A percentile compares a stretch with the other conserved stretches of the same genome.
phyloP scores from a whole-genome alignment of 805 yeast species.

The Metschnikowia lunata region DNA sequence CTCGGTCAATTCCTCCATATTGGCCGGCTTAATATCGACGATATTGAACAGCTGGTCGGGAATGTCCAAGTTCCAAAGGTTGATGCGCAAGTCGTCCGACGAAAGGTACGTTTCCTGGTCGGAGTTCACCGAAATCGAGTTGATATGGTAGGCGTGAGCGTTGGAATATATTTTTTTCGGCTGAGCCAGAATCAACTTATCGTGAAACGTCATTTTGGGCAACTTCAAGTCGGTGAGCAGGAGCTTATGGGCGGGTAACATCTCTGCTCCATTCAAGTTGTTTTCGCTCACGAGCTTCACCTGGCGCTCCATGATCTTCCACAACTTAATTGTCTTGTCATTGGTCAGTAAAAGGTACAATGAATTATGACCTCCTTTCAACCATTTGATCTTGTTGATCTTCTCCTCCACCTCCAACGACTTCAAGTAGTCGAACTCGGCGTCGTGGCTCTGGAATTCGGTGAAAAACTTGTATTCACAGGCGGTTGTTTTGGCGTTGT shows the following conservation, averaged over 20 bases:
- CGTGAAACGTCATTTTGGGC: constrained; percentile 90
- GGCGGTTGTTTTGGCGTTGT: constrained; percentile 52
- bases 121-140: constrained; percentile 88
- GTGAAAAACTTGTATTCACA: constrained; percentile 95
- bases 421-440: constrained; percentile 95
- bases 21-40: constrained; percentile 95
- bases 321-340: constrained; percentile 96
- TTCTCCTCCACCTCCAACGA: constrained; percentile 96
- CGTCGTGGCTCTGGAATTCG: constrained; percentile 97
- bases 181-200: constrained; percentile 89
- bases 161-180: constrained; percentile 89
- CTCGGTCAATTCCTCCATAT: constrained; percentile 98
- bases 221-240: constrained; percentile 52
- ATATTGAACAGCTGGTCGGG: constrained; percentile 95
- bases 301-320: constrained; percentile 93
- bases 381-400: constrained; percentile 96
- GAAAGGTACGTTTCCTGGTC: constrained; percentile 94
- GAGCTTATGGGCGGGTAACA: constrained; percentile 22
- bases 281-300: constrained; percentile 90
- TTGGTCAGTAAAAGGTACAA: constrained; percentile 87
- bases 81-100: constrained; percentile 91
- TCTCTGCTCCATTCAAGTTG: constrained; percentile 45
- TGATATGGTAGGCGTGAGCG: constrained; percentile 97
- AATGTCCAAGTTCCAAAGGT: constrained; percentile 90
- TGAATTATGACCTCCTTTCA: constrained; percentile 82